phyloP scores from a whole-genome alignment of 106 monocot genomes.

The Vanilla planifolia region DNA sequence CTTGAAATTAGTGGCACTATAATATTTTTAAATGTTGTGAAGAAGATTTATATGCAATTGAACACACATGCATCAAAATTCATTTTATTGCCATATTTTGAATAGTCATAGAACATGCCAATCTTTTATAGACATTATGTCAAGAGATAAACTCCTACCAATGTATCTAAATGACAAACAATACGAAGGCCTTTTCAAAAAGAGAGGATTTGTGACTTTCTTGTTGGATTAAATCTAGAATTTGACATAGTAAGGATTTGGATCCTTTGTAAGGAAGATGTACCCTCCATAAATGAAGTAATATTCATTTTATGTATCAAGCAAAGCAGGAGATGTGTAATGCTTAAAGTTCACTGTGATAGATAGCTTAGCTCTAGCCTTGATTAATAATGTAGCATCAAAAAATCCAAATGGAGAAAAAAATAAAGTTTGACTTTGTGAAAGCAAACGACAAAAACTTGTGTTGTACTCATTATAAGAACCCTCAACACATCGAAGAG shows the following conservation, averaged over 20 bases:
- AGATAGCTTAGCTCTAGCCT: not conserved
- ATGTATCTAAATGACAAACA: no score
- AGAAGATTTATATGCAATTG: no score
- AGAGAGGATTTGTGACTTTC: slow-evolving; percentile 4
- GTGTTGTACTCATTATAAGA: slow-evolving; percentile 4
- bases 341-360: not conserved
- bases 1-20: no score
- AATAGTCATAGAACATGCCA: no score
- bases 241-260: slow-evolving; percentile 8
- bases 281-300: not conserved
- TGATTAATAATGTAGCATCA: not conserved
- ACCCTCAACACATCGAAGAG: not conserved
- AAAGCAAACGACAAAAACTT: not conserved
- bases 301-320: not conserved
- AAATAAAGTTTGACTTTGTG: not conserved
- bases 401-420: not conserved
- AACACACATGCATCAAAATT: no score
- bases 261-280: not conserved
- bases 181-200: no score
- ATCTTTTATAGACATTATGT: no score
- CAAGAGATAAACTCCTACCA: no score
- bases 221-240: slow-evolving; percentile 3
- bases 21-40: no score
- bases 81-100: no score
- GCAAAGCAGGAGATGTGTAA: not conserved